Conservation (phyloP, 31 red algal species). For the Asparagopsis taxiformis region DNA sequence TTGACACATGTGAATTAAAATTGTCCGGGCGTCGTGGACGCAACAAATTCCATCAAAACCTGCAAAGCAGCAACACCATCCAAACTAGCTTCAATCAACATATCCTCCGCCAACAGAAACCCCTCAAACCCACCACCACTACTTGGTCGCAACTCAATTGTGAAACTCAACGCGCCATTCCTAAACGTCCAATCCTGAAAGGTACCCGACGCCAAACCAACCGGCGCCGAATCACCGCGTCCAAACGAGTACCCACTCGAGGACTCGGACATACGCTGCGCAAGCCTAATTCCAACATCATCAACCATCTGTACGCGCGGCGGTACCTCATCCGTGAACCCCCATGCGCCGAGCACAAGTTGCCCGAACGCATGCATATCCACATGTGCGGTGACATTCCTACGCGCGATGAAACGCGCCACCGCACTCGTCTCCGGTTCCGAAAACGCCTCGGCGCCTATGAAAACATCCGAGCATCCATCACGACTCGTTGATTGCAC, state of each 20-base stretch:
- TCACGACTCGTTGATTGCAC: background rate
- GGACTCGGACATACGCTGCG: conserved; percentile 2
- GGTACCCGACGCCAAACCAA: conserved; percentile 20
- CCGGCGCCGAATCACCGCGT: background rate
- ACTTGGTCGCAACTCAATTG: conserved; percentile 33
- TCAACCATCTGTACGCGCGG: background rate
- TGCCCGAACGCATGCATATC: conserved; percentile 47
- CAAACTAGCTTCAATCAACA: no score
- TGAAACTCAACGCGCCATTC: conserved; percentile 8
- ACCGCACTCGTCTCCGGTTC: conserved; percentile 32
- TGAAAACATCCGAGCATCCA: conserved; percentile 3
- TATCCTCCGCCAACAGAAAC: background rate
- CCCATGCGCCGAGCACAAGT: conserved; percentile 32
- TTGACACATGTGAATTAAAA: no score
- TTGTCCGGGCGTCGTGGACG: no score
- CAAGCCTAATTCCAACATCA: background rate
- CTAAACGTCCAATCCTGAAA: conserved; percentile 12
- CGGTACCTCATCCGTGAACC: conserved; percentile 3
- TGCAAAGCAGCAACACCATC: no score
- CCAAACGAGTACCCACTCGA: conserved; percentile 9
- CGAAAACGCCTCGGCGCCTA: conserved; percentile 7
- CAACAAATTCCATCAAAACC: no score
- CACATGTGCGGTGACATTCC: conserved; percentile 7
- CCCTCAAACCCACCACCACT: background rate
- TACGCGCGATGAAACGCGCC: background rate